Percentiles rank a stretch among this genome's conserved stretches.
Conservation (phyloP, 164 flowering plant genomes). For the Tinospora cordifolia region DNA sequence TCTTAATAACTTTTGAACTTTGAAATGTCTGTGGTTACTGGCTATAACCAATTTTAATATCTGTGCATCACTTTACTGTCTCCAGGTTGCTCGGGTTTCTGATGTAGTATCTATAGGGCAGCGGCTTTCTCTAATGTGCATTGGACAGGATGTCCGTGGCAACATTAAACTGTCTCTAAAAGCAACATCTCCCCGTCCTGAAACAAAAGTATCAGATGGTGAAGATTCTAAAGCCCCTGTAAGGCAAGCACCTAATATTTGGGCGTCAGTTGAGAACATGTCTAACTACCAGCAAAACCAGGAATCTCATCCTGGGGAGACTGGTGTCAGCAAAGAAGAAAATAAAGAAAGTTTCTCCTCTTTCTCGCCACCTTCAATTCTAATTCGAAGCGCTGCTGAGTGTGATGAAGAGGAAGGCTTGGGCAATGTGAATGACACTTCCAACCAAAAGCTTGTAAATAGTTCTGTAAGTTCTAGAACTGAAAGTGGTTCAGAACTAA, state of each 20-base stretch:
- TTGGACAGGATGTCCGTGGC: constrained; percentile 86
- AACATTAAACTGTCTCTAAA: constrained; percentile 82
- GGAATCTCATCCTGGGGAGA: constrained; percentile 16
- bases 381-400: constrained; percentile 85
- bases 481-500: constrained; percentile 11
- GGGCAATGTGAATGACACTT: constrained; percentile 15
- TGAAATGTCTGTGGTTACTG: too few relatives aligned
- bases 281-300: constrained; percentile 26
- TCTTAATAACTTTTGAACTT: too few relatives aligned
- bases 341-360: constrained; percentile 13
- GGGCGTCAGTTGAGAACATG: constrained; percentile 27
- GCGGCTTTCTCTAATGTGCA: constrained; percentile 70
- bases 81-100: constrained; percentile 68
- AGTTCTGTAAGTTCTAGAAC: constrained; percentile 16
- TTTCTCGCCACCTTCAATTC: constrained; percentile 34
- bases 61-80: neutral
- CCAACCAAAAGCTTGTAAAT: constrained; percentile 3
- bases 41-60: neutral
- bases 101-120: constrained; percentile 86
- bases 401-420: constrained; percentile 67
- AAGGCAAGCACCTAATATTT: constrained; percentile 23
- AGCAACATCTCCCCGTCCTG: constrained; percentile 43
- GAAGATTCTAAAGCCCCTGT: constrained; percentile 20
- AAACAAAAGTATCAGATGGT: constrained; percentile 9
- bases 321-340: constrained; percentile 19